Percentiles rank a stretch among this genome's conserved stretches.
Evolutionary conservation across 2,329 filamentous ascomycete species (phyloP).

Genomic region (Fusarium udum): DNA sequence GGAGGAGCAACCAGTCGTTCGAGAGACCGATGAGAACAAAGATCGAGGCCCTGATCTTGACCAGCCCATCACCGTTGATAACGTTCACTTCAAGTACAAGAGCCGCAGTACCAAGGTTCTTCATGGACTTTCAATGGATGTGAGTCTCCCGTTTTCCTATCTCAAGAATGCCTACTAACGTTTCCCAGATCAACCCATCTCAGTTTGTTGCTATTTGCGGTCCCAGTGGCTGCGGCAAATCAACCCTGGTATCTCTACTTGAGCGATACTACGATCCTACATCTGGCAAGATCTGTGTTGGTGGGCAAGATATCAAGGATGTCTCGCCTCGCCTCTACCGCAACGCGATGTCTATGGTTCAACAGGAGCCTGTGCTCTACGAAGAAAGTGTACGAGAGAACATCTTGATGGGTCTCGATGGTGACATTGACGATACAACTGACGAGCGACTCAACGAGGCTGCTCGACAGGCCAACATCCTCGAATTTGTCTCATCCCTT

Average conservation of each 20-base stretch:
- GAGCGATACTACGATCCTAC: conserved; percentile 56
- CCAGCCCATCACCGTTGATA: conserved; percentile 13
- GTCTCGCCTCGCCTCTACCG: conserved; percentile 45
- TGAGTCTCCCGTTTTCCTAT: neutral
- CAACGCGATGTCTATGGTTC: conserved; percentile 50
- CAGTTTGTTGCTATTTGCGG: conserved; percentile 65
- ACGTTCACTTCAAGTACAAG: conserved; percentile 26
- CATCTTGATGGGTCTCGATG: conserved; percentile 56
- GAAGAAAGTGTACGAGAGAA: conserved; percentile 65
- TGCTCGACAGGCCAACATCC: conserved; percentile 57
- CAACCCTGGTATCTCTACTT: conserved; percentile 63
- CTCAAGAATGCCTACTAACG: conserved; percentile 40
- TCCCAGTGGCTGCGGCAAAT: conserved; percentile 67
- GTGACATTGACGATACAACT: conserved; percentile 24
- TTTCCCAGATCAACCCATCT: neutral
- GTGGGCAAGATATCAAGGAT: conserved; percentile 41
- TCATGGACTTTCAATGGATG: conserved; percentile 4
- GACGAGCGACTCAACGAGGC: conserved; percentile 51
- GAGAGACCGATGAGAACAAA: conserved; percentile 49
- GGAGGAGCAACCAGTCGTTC: conserved; percentile 46
- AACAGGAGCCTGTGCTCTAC: conserved; percentile 53
- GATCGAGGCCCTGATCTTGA: conserved; percentile 34
- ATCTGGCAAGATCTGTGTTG: conserved; percentile 43
- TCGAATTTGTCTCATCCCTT: conserved; percentile 52
- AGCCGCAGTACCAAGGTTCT: conserved; percentile 12